Conservation (phyloP, 2,329 filamentous ascomycete species). For the Monilinia aucupariae region DNA sequence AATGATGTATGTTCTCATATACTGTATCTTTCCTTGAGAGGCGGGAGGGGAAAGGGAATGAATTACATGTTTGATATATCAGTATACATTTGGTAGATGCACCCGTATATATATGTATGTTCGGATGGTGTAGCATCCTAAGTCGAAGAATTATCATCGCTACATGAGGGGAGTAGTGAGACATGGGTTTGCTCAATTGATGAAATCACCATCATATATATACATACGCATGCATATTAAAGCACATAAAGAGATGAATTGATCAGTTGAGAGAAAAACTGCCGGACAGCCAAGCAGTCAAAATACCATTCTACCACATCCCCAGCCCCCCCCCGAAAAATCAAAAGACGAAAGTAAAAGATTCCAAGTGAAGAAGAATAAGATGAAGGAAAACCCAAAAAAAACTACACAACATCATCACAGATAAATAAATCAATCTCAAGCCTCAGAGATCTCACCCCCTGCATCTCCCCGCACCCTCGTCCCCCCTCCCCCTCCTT, state of each 20-base stretch:
- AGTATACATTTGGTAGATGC: background rate
- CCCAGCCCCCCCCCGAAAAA: background rate
- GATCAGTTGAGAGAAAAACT: too few species aligned
- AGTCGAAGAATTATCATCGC: too few species aligned
- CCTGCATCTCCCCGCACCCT: background rate
- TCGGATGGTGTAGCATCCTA: background rate
- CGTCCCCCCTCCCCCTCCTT: background rate
- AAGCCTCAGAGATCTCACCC: background rate
- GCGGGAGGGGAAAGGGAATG: background rate
- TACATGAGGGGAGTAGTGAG: background rate
- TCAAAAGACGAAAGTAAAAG: too few species aligned
- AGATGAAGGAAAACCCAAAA: background rate
- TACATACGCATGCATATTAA: background rate
- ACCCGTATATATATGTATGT: background rate
- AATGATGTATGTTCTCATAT: background rate
- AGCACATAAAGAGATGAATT: background rate
- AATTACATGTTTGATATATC: background rate
- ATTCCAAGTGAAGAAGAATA: too few species aligned
- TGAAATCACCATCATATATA: background rate
- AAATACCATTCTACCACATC: background rate
- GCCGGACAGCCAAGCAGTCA: background rate
- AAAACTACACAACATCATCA: background rate
- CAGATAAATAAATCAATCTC: background rate
- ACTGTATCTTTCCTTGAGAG: background rate
- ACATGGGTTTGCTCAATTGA: too few species aligned